Conservation (phyloP, 257 asterid genomes). For the Pogostemon cablin region DNA sequence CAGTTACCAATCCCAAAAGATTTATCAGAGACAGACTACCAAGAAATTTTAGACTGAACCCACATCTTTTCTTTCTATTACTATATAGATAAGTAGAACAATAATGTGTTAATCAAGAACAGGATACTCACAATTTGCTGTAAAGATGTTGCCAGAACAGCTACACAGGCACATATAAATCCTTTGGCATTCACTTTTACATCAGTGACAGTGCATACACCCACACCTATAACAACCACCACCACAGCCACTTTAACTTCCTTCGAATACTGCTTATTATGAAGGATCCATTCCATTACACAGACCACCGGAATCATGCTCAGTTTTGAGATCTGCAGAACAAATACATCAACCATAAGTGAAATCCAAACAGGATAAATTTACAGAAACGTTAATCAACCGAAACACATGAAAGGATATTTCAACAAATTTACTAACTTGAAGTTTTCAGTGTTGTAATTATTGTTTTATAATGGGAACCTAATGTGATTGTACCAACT, state of each 20-base stretch:
- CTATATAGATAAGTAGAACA: conserved; percentile 7
- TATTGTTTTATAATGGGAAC: no score
- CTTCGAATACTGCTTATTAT: conserved; percentile 70
- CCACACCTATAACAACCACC: conserved; percentile 94
- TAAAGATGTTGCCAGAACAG: conserved; percentile 83
- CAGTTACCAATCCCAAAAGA: conserved; percentile 16
- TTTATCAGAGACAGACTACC: not conserved
- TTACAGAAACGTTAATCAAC: conserved; percentile 12
- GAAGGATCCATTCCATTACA: conserved; percentile 93
- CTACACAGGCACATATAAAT: conserved; percentile 86
- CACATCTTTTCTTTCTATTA: conserved; percentile 21
- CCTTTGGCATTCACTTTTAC: conserved; percentile 91
- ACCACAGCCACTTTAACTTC: conserved; percentile 86
- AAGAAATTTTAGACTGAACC: conserved; percentile 21
- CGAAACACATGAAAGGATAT: not conserved
- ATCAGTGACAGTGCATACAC: conserved; percentile 98
- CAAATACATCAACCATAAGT: conserved; percentile 31
- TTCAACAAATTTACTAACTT: not conserved
- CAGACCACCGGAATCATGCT: conserved; percentile 99
- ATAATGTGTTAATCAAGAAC: conserved; percentile 6
- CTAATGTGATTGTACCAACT: no score
- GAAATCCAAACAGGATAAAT: conserved; percentile 27
- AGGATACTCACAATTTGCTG: conserved; percentile 86
- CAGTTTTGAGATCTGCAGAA: conserved; percentile 84
- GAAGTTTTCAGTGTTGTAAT: not conserved